A percentile compares a stretch with the other conserved stretches of the same genome.
Evolutionary conservation across 1,284 basidiomycete species (phyloP).

Genomic region (Tilletia indica): DNA sequence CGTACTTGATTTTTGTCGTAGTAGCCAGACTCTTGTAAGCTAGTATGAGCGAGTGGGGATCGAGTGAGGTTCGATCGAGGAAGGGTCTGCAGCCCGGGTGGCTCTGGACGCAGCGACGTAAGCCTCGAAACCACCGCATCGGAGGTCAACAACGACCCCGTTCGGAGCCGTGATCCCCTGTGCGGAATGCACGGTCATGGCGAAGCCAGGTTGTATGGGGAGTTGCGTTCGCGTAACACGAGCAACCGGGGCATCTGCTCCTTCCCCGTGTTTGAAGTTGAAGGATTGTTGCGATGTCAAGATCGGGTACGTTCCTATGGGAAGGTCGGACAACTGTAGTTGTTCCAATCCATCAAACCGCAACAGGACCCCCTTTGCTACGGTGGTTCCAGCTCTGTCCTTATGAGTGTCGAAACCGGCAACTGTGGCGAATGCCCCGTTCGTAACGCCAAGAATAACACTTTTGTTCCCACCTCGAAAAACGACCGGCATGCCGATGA

Average conservation of each 20-base stretch:
- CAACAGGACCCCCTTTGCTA: neutral
- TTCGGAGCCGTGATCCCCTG: neutral
- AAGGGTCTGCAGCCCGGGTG: neutral
- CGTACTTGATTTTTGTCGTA: too few species aligned
- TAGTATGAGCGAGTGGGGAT: too few species aligned
- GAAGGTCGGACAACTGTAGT: neutral
- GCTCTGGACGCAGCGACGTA: neutral
- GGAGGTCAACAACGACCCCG: neutral
- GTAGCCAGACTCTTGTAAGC: too few species aligned
- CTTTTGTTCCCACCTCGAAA: neutral
- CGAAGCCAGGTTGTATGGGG: neutral
- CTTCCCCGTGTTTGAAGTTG: neutral
- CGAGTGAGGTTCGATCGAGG: too few species aligned
- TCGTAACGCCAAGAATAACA: neutral
- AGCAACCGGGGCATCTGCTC: too few species aligned
- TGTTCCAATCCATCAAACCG: neutral
- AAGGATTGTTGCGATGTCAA: neutral
- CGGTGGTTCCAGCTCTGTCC: neutral
- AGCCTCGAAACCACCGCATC: neutral
- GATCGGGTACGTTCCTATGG: neutral
- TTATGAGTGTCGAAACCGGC: neutral
- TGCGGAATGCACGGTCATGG: conserved; percentile 1
- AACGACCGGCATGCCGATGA: neutral
- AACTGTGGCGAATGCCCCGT: neutral
- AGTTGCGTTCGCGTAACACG: neutral